phyloP scores from a whole-genome alignment of 2,329 filamentous ascomycete species.

The Phialophora tarda region DNA sequence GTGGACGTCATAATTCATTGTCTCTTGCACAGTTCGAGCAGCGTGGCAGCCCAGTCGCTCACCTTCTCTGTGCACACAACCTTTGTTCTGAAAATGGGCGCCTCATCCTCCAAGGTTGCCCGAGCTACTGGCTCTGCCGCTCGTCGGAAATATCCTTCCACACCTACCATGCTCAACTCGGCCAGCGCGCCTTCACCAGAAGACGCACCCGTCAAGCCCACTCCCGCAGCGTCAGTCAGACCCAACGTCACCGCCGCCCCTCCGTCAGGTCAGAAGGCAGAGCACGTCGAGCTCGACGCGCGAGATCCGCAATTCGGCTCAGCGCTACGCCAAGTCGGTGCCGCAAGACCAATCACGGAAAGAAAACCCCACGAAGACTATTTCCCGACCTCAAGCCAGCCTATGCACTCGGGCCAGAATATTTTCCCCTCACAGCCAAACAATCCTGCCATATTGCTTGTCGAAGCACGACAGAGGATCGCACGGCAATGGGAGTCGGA shows the following conservation, averaged over 20 bases:
- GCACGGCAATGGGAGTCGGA: slow-evolving; percentile 61
- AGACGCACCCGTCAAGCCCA: slow-evolving; percentile 18
- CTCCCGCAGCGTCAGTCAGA: slow-evolving; percentile 34
- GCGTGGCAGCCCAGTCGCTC: background rate
- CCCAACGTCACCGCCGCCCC: slow-evolving; percentile 30
- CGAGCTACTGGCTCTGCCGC: slow-evolving; percentile 35
- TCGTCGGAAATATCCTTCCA: slow-evolving; percentile 38
- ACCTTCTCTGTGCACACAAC: background rate
- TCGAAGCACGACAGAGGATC: slow-evolving; percentile 59
- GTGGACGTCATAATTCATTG: background rate
- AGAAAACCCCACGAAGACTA: slow-evolving; percentile 38
- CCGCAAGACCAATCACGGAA: slow-evolving; percentile 57
- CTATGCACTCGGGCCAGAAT: slow-evolving; percentile 43
- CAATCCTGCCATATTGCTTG: slow-evolving; percentile 62
- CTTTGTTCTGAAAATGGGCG: slow-evolving; percentile 30
- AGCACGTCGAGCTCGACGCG: slow-evolving; percentile 62
- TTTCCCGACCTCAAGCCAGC: slow-evolving; percentile 40
- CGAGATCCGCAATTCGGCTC: slow-evolving; percentile 72
- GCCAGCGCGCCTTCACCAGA: slow-evolving; percentile 23
- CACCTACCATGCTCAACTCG: slow-evolving; percentile 35
- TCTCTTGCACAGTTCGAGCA: background rate
- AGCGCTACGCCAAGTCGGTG: slow-evolving; percentile 72
- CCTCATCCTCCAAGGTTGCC: slow-evolving; percentile 37
- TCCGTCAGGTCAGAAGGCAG: slow-evolving; percentile 26
- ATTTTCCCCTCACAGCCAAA: slow-evolving; percentile 46